Evolutionary conservation across 805 yeast genomes (phyloP).

Genomic region (Monosporozyma unispora): DNA sequence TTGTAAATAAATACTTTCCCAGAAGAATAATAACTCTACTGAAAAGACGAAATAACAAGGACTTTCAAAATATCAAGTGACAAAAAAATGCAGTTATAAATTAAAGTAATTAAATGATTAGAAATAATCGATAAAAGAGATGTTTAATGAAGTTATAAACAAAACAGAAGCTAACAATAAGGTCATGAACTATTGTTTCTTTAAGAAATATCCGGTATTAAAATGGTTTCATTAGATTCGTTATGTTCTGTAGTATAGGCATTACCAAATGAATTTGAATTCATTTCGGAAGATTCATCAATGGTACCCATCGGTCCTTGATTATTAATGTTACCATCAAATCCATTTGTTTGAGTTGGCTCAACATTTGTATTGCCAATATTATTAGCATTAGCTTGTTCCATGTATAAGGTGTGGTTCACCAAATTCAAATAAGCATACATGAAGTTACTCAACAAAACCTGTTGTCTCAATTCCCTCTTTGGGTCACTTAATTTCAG

Average conservation of each 20-base stretch:
- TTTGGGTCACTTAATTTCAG: slow-evolving; percentile 90
- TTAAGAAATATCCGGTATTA: slow-evolving; percentile 17
- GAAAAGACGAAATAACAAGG: too few relatives aligned
- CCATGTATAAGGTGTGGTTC: slow-evolving; percentile 78
- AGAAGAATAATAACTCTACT: too few relatives aligned
- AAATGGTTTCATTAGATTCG: slow-evolving; percentile 21
- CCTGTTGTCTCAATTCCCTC: slow-evolving; percentile 86
- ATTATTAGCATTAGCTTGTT: slow-evolving; percentile 40
- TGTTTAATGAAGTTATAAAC: background rate
- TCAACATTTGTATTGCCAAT: slow-evolving; percentile 5
- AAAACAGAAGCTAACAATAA: background rate
- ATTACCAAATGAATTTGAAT: background rate
- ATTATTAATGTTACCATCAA: background rate
- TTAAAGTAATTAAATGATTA: background rate
- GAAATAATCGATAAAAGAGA: background rate
- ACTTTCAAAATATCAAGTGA: background rate
- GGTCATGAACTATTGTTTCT: background rate
- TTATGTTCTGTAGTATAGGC: slow-evolving; percentile 9
- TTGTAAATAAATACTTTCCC: too few relatives aligned
- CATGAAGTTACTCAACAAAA: slow-evolving; percentile 90
- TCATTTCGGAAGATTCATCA: background rate
- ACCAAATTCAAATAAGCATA: slow-evolving; percentile 91
- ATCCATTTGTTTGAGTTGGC: slow-evolving; percentile 6
- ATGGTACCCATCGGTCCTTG: background rate
- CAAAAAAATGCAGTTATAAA: background rate